Conservation (phyloP, 1,139 yeast genomes). For the Lodderomyces pseudojiufengensis region DNA sequence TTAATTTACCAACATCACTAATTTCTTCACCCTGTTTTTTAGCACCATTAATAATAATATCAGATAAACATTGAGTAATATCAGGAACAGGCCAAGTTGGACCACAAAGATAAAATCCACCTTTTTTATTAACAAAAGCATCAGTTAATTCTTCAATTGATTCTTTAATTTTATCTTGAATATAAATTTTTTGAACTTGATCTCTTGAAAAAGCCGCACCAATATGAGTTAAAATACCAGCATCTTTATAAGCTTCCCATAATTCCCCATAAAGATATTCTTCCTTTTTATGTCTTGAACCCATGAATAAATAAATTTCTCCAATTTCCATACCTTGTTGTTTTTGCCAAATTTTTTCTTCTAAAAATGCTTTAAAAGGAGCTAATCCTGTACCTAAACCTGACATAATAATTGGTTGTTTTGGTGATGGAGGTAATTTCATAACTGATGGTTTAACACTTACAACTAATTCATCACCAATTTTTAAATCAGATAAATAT, state of each 20-base stretch:
- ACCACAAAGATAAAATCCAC: conserved; percentile 95
- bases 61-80: conserved; percentile 85
- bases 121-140: conserved; percentile 74
- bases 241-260: conserved; percentile 94
- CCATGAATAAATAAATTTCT: conserved; percentile 81
- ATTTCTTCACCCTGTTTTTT: conserved; percentile 59
- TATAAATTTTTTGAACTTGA: conserved; percentile 90
- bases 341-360: conserved; percentile 92
- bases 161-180: conserved; percentile 89
- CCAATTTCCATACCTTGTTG: conserved; percentile 89
- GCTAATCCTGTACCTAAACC: conserved; percentile 99
- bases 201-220: conserved; percentile 99
- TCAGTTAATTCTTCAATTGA: conserved; percentile 68
- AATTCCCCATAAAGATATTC: conserved; percentile 95
- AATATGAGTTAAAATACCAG: conserved; percentile 87
- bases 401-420: conserved; percentile 92
- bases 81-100: conserved; percentile 99
- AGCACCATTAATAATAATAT: conserved; percentile 73
- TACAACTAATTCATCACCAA: conserved; percentile 87
- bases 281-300: conserved; percentile 94
- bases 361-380: conserved; percentile 96
- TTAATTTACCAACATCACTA: conserved; percentile 68
- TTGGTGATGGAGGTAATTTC: conserved; percentile 86
- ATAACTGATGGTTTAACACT: conserved; percentile 95
- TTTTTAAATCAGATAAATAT: conserved; percentile 70